These are phyloP conservation scores for Sicyos baderoa DNA, from an alignment of 306 rosid species.

Conservation along the genomic window DNA sequence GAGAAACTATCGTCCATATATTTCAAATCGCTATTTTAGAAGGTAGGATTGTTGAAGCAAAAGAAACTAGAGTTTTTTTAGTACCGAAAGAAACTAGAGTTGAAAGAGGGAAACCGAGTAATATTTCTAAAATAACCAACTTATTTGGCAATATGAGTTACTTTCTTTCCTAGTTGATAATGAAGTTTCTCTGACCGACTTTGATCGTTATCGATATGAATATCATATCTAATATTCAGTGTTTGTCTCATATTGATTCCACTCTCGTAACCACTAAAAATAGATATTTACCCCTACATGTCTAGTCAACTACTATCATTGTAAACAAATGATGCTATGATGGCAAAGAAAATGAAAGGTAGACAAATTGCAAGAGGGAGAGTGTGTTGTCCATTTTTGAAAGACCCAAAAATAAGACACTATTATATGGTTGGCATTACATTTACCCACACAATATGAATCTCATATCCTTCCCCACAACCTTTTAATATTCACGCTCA, in stretches of 20 bases:
- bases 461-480: not conserved
- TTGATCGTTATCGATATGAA: not conserved
- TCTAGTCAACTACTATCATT: not conserved
- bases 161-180: not conserved
- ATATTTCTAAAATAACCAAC: not conserved
- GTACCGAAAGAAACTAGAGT: not conserved
- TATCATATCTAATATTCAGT: not conserved
- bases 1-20: not conserved
- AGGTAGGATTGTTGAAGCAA: not conserved
- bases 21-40: not conserved
- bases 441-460: not conserved
- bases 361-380: not conserved
- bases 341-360: not conserved
- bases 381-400: not conserved
- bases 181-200: not conserved
- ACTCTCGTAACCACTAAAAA: not conserved
- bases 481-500: not conserved
- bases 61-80: not conserved
- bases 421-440: conserved; percentile 13
- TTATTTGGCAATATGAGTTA: not conserved
- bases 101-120: not conserved
- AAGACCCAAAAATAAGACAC: not conserved
- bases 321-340: not conserved
- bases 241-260: not conserved
- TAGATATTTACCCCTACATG: not conserved